Evolutionary conservation across 257 asterid species (phyloP).

Genomic region (Nicotiana paniculata): DNA sequence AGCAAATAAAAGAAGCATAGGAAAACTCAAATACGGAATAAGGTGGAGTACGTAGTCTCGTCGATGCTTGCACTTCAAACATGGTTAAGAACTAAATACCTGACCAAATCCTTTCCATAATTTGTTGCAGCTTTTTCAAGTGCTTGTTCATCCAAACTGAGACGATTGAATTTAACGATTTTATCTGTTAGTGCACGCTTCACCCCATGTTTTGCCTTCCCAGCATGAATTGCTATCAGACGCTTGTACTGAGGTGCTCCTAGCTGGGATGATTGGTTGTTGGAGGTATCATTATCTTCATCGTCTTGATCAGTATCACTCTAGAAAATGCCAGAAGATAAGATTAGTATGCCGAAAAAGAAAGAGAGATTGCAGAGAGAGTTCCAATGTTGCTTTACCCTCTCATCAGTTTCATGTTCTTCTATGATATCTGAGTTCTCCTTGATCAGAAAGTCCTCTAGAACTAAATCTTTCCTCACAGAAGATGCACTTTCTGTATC

Average conservation of each 20-base stretch:
- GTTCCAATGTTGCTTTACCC: slow-evolving; percentile 26
- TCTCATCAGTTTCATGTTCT: slow-evolving; percentile 5
- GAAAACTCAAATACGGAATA: background rate
- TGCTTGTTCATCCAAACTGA: slow-evolving; percentile 74
- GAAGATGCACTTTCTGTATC: slow-evolving; percentile 24
- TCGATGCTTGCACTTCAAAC: background rate
- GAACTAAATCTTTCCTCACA: slow-evolving; percentile 35
- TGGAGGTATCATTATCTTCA: slow-evolving; percentile 35
- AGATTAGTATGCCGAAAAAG: slow-evolving; percentile 4
- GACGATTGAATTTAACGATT: slow-evolving; percentile 47
- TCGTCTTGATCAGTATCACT: slow-evolving; percentile 31
- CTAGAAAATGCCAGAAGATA: slow-evolving; percentile 15
- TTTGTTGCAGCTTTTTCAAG: slow-evolving; percentile 59
- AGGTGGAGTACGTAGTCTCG: background rate
- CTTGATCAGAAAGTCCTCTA: slow-evolving; percentile 40
- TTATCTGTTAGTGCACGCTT: slow-evolving; percentile 47
- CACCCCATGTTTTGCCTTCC: slow-evolving; percentile 63
- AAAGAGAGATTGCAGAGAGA: background rate
- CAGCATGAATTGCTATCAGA: slow-evolving; percentile 80
- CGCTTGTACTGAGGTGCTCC: slow-evolving; percentile 49
- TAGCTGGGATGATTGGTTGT: slow-evolving; percentile 23
- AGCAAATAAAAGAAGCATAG: background rate
- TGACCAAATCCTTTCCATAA: slow-evolving; percentile 24
- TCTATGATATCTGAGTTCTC: background rate
- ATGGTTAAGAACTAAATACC: slow-evolving; percentile 9